A percentile compares a stretch with the other conserved stretches of the same genome.
phyloP scores from a whole-genome alignment of 208 protist species.

The Trichomonas vaginalis region DNA sequence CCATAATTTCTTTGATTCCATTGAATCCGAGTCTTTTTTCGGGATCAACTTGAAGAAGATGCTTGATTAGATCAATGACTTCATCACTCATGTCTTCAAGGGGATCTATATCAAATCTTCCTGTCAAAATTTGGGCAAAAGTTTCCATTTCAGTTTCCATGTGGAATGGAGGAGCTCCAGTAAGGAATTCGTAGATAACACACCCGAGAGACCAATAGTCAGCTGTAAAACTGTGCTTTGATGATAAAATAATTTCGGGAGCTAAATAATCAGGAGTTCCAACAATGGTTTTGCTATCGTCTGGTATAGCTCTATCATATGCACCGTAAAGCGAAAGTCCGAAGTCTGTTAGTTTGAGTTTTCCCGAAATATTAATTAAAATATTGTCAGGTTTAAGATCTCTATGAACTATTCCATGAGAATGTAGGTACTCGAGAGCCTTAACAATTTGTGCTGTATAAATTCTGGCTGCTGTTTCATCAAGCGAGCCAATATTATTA shows the following conservation, averaged over 20 bases:
- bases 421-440: constrained; percentile 45
- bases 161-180: constrained; percentile 52
- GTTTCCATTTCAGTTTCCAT: constrained; percentile 42
- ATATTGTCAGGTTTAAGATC: constrained; percentile 55
- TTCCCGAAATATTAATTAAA: constrained; percentile 40
- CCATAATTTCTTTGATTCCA: background rate
- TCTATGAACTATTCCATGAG: constrained; percentile 45
- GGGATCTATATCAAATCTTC: background rate
- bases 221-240: constrained; percentile 50
- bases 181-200: constrained; percentile 55
- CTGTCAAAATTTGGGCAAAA: constrained; percentile 43
- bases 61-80: constrained; percentile 33
- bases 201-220: constrained; percentile 59
- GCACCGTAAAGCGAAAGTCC: background rate
- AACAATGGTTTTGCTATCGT: background rate
- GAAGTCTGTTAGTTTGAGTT: constrained; percentile 34
- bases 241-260: background rate
- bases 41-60: constrained; percentile 26
- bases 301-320: background rate
- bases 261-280: background rate
- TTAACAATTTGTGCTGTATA: constrained; percentile 51
- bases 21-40: constrained; percentile 28
- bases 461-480: constrained; percentile 37
- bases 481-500: constrained; percentile 39
- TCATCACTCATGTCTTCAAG: background rate